Evolutionary conservation across 768 basidiomycete species (phyloP).

Genomic region (Lentinula sp.): DNA sequence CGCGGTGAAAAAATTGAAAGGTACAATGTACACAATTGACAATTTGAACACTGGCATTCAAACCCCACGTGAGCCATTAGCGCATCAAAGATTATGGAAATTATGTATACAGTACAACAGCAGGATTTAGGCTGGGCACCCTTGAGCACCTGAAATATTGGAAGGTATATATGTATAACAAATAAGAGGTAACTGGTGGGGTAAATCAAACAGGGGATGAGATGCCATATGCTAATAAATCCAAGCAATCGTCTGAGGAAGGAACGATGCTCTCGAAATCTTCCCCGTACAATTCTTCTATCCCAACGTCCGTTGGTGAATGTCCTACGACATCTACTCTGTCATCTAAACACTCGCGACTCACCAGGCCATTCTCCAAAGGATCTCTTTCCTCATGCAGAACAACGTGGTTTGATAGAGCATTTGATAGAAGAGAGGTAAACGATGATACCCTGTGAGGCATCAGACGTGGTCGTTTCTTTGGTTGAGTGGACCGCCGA

Average conservation of each 20-base stretch:
- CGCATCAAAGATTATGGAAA: too few species aligned
- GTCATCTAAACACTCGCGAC: neutral
- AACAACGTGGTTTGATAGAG: constrained; percentile 27
- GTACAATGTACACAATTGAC: neutral
- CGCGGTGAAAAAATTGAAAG: neutral
- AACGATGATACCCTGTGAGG: constrained; percentile 21
- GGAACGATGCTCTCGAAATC: neutral
- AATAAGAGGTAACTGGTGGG: too few species aligned
- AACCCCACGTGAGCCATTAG: too few species aligned
- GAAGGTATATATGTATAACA: too few species aligned
- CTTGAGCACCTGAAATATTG: too few species aligned
- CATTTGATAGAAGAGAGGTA: constrained; percentile 32
- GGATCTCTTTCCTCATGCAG: constrained; percentile 19
- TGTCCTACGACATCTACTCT: neutral
- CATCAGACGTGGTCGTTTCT: constrained; percentile 7
- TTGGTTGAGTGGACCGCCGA: constrained; percentile 1
- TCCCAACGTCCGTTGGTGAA: neutral
- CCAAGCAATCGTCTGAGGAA: constrained; percentile 6
- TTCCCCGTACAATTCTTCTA: neutral
- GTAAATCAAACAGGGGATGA: neutral
- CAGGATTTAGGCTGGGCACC: neutral
- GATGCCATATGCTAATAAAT: constrained; percentile 3
- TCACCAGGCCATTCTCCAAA: neutral
- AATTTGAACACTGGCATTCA: too few species aligned
- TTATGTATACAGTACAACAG: neutral